Conservation (phyloP, 2,329 filamentous ascomycete genomes). For the Blastomyces emzantsi region DNA sequence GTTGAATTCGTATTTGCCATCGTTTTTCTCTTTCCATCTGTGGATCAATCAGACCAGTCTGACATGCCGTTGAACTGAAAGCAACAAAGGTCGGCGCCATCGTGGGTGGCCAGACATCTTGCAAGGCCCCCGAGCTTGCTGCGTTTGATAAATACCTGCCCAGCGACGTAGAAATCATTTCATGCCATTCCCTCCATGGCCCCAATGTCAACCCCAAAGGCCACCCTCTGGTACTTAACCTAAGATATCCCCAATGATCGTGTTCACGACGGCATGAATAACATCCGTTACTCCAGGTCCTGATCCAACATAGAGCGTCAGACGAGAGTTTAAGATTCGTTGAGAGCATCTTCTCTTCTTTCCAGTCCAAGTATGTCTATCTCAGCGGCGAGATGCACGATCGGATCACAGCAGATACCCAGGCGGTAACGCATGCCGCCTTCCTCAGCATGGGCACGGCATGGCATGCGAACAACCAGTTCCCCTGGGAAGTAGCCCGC, state of each 20-base stretch:
- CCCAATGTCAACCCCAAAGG: constrained; percentile 79
- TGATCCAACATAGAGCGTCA: constrained; percentile 88
- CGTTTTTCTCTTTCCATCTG: neutral
- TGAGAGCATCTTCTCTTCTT: constrained; percentile 69
- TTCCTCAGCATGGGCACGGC: constrained; percentile 97
- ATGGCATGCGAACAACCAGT: constrained; percentile 91
- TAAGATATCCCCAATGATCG: constrained; percentile 14
- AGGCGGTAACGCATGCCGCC: constrained; percentile 94
- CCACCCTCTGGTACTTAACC: constrained; percentile 65
- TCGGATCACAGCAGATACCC: constrained; percentile 94
- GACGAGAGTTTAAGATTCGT: constrained; percentile 68
- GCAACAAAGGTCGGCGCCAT: constrained; percentile 93
- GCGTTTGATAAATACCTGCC: constrained; percentile 89
- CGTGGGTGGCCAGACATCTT: constrained; percentile 94
- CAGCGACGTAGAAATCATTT: constrained; percentile 81
- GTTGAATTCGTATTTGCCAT: constrained; percentile 6
- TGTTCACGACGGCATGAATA: constrained; percentile 4
- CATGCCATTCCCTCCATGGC: constrained; percentile 92
- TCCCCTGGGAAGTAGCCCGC: constrained; percentile 92
- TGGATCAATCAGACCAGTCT: constrained; percentile 9
- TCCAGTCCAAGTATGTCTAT: constrained; percentile 77
- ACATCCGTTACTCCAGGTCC: constrained; percentile 40
- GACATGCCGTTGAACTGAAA: constrained; percentile 32
- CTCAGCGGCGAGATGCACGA: constrained; percentile 84
- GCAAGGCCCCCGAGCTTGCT: constrained; percentile 91